Base-by-base conservation (phyloP, 768 basidiomycete species). In the Mrakia gelida region DNA sequence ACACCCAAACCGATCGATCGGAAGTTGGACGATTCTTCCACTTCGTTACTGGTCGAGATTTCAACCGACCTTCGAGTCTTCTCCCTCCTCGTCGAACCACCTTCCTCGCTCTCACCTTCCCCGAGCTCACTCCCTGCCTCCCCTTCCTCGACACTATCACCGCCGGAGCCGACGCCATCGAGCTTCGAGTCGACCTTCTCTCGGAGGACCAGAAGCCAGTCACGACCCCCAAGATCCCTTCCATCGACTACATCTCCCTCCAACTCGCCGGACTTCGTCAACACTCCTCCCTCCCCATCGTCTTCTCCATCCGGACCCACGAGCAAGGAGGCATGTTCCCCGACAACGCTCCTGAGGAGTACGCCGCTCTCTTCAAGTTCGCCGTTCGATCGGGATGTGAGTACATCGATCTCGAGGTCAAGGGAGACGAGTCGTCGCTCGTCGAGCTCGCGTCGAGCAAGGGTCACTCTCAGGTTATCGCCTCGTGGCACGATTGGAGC, bases 401-500 rank as follows among this genome's bases (percentile, higher is more conserved):
- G 84, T 99, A 95, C 83, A 84, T 98, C 80, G 97, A 98, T 81
- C 88, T 97, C 71, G 96, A 99, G 84, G 89, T 92, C 75, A 88
- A 90, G 0, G 90, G 91, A 85, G 88, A 92, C 0, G 87, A 89
- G 80, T 87, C 88, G 71, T 82, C 86, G 71, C 89, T 95, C 77
- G 86, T 87, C 43, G 87, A 88, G 3, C 85, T 98, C 63, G 84
- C 86, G 38, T 81, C 86, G 18, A 86, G 86, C 74, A 96, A 94
- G 83, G 90, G 92, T 0, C 81, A 85, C 59, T 92, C 94, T 0
- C 88, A 91, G 80, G 89, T 98, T 82, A 91, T 99, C 77, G 92
- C 94, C 0, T 97, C 95, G 9, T 97, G 91, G 90, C 96, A 98
- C 82, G 95, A 99, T 81, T 95, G 92, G 91, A 90, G 89, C 63